phyloP scores from a whole-genome alignment of 1,139 yeast species.

The Yamadazyma diddensiae region DNA sequence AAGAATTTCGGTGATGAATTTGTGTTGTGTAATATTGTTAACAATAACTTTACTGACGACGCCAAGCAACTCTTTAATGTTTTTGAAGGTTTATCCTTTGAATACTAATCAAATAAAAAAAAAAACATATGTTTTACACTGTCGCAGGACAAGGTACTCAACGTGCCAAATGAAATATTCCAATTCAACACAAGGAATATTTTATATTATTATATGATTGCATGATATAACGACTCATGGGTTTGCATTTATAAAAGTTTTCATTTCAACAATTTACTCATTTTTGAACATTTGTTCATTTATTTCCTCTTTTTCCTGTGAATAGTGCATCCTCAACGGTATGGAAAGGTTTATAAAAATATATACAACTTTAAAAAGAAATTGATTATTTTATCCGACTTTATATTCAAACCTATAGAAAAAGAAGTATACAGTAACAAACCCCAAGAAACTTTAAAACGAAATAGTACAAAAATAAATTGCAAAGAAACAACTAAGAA shows the following conservation, averaged over 20 bases:
- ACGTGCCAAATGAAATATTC: slow-evolving; percentile 14
- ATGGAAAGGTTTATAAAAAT: slow-evolving; percentile 11
- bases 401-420: no score
- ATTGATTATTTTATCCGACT: background rate
- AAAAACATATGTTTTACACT: no score
- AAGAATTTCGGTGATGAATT: slow-evolving; percentile 28
- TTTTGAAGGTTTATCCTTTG: slow-evolving; percentile 25
- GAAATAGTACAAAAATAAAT: no score
- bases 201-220: slow-evolving; percentile 2
- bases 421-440: background rate
- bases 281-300: background rate
- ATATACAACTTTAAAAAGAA: background rate
- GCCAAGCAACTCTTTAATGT: slow-evolving; percentile 47
- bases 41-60: slow-evolving; percentile 69
- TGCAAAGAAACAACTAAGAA: no score
- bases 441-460: slow-evolving; percentile 1
- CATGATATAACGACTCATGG: slow-evolving; percentile 11
- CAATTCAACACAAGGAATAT: slow-evolving; percentile 15
- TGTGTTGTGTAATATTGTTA: slow-evolving; percentile 83
- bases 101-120: slow-evolving; percentile 1
- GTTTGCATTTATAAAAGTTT: slow-evolving; percentile 12
- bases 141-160: slow-evolving; percentile 27
- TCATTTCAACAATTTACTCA: slow-evolving; percentile 16
- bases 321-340: slow-evolving; percentile 26
- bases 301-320: slow-evolving; percentile 20